Evolutionary conservation across 306 rosid genomes (phyloP).

Genomic region (Prinsepia uniflora): DNA sequence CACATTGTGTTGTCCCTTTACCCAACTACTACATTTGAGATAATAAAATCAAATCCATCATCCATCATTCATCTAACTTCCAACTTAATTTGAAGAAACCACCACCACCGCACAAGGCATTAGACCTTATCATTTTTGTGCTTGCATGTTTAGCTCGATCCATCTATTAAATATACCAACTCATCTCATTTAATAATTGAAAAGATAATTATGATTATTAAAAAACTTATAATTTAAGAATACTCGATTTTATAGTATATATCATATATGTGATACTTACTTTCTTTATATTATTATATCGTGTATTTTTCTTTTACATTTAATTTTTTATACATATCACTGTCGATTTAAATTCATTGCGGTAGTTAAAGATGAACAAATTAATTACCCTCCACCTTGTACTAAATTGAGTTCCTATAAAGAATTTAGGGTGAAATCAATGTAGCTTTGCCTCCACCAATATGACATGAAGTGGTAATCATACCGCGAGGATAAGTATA

Average conservation of each 20-base stretch:
- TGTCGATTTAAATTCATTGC: too few species aligned
- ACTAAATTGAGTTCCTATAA: too few species aligned
- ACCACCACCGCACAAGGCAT: conserved; percentile 30
- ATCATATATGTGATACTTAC: too few species aligned
- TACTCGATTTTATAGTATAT: too few species aligned
- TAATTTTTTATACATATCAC: too few species aligned
- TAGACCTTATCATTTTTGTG: not conserved
- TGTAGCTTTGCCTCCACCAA: not conserved
- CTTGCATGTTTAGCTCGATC: not conserved
- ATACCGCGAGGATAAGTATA: not conserved
- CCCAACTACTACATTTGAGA: conserved; percentile 17
- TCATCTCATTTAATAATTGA: conserved; percentile 18
- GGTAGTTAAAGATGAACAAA: not conserved
- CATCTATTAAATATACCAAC: not conserved
- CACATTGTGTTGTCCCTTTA: not conserved
- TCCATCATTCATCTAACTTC: conserved; percentile 23
- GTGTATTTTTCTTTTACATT: too few species aligned
- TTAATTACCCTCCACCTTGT: not conserved
- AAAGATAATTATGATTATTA: conserved; percentile 15
- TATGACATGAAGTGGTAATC: not conserved
- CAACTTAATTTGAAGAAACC: conserved; percentile 15
- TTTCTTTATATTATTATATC: too few species aligned
- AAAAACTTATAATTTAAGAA: too few species aligned
- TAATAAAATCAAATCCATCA: conserved; percentile 8
- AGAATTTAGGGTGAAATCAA: too few species aligned